Evolutionary conservation across 2,329 filamentous ascomycete species (phyloP).

Genomic region (Alternaria sp.): DNA sequence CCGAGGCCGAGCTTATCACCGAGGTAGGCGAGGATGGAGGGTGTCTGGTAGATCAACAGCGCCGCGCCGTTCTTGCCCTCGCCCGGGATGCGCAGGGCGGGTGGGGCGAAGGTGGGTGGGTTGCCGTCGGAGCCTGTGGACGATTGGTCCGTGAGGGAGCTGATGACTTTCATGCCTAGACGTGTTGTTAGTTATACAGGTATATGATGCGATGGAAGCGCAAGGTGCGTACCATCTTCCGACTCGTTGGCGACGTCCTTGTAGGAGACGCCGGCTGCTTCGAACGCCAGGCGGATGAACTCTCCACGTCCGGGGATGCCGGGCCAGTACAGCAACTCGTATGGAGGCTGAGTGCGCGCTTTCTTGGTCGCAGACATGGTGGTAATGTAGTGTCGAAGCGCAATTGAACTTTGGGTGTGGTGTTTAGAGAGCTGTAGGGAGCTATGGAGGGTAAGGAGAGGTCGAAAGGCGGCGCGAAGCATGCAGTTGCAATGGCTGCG

Average conservation of each 20-base stretch:
- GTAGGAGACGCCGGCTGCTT: conserved; percentile 70
- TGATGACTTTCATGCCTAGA: conserved; percentile 56
- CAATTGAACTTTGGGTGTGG: neutral
- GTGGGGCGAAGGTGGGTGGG: conserved; percentile 70
- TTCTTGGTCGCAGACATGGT: conserved; percentile 35
- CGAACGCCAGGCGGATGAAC: conserved; percentile 73
- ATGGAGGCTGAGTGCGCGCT: conserved; percentile 51
- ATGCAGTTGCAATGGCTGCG: conserved; percentile 3
- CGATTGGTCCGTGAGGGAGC: conserved; percentile 55
- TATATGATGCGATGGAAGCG: neutral
- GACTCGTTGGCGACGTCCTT: conserved; percentile 63
- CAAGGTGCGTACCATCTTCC: conserved; percentile 49
- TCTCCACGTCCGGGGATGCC: conserved; percentile 75
- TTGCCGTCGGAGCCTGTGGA: conserved; percentile 61
- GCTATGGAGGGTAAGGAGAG: neutral
- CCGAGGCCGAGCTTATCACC: conserved; percentile 65
- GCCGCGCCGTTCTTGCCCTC: conserved; percentile 60
- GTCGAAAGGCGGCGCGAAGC: neutral
- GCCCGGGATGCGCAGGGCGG: conserved; percentile 62
- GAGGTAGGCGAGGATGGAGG: conserved; percentile 76
- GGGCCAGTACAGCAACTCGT: conserved; percentile 76
- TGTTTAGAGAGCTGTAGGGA: neutral
- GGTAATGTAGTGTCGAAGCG: neutral
- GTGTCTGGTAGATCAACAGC: conserved; percentile 70
- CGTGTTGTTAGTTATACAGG: neutral